Base-by-base conservation (phyloP, 1,284 basidiomycete genomes). In the Leccinum fuscescens region DNA sequence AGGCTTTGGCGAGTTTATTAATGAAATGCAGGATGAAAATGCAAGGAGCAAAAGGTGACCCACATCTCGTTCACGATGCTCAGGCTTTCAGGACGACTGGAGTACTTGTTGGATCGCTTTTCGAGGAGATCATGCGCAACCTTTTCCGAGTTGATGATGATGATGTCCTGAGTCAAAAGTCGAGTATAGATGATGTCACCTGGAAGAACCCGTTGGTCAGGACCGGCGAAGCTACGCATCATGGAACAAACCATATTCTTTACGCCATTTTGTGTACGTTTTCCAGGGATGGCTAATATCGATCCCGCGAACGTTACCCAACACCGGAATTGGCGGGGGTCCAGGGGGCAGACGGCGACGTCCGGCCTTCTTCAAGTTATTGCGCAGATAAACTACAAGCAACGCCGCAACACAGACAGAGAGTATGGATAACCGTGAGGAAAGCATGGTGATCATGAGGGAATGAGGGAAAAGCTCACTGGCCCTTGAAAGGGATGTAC, bases 131-230 rank as follows among this genome's bases (percentile, higher is more conserved):
- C 69, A 2, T 60, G 62, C 0, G 71, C 71, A 55, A 62, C 55
- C 57, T 59, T 58, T 39, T 72, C 69, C 2, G 69, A 72, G 51
- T 69, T 72, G 7, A 69, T 58, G 7, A 72, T 20, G 39, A 65
- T 53, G 57, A 64, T 59, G 56, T 61, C 60, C 59, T 62, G 44
- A 6, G 54, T 56, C 53, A 66, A 46, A 48, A 63, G 56, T 62
- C 64, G 59, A 51, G 67, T 65, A 7, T 72, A 69, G 15, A 69
- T 61, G 17, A 69, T 59, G 5, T 35, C 59, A 11, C 68, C 68
- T 69, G 6, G 17, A 39, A 1, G n/a, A 22, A 48, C 1, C 15
- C 15, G 15, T 17, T 15, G 24, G 52, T 65, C 12, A 54, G 39
- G 20, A 20, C 20, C 20, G 2, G 27, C 4, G 1, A 4, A 6